phyloP scores from a whole-genome alignment of 2,329 filamentous ascomycete genomes.

The Botrytis sinoallii region DNA sequence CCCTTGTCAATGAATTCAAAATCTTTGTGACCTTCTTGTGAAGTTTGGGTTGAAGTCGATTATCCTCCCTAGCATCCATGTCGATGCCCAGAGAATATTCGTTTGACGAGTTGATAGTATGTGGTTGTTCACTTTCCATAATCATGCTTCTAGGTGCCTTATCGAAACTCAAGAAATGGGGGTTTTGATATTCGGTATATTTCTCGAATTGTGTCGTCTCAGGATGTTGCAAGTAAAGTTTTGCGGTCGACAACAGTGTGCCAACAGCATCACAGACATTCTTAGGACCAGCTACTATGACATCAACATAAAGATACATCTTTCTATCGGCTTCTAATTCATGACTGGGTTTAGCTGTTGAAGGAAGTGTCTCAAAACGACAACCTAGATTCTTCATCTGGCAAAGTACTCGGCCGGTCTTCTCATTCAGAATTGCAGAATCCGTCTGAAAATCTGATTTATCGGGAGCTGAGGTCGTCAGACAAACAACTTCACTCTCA shows the following conservation, averaged over 20 bases:
- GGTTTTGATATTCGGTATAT: not conserved
- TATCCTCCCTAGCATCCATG: not conserved
- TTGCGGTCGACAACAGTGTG: not conserved
- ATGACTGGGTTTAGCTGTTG: not conserved
- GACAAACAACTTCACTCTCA: not conserved
- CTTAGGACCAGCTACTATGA: constrained; percentile 19
- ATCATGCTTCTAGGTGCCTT: not conserved
- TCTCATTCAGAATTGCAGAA: not conserved
- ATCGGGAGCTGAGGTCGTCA: not conserved
- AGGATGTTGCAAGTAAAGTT: not conserved
- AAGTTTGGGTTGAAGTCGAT: not conserved
- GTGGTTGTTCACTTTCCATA: not conserved
- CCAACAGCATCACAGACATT: not conserved
- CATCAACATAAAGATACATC: not conserved
- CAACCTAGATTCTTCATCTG: not conserved
- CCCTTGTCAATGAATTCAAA: not conserved
- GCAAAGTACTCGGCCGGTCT: not conserved
- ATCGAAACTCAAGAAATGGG: not conserved
- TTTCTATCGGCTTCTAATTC: not conserved
- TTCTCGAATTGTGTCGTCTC: not conserved
- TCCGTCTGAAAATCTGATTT: not conserved
- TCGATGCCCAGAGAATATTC: not conserved
- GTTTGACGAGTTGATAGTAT: not conserved
- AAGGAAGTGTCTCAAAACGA: not conserved
- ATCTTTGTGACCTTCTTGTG: not conserved